Evolutionary conservation across 768 basidiomycete genomes (phyloP).

Genomic region (Agaricus subrufescens): DNA sequence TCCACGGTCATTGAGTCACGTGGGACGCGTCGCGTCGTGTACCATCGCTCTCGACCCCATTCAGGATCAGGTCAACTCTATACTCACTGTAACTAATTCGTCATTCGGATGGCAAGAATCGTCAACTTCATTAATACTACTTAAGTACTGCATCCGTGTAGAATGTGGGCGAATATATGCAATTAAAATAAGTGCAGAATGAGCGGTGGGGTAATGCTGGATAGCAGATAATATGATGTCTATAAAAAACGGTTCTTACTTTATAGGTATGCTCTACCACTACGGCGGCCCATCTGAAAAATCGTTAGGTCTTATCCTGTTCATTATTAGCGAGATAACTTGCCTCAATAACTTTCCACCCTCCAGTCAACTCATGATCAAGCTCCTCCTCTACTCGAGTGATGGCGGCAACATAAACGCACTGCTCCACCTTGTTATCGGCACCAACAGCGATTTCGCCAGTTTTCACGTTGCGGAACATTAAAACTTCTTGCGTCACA

Average conservation of each 20-base stretch:
- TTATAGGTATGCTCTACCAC: conserved; percentile 42
- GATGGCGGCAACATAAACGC: conserved; percentile 87
- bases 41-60: not conserved
- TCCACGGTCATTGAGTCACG: conserved; percentile 16
- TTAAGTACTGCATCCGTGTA: conserved; percentile 1
- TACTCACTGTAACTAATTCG: not conserved
- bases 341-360: conserved; percentile 98
- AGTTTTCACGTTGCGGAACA: conserved; percentile 88
- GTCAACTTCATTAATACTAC: not conserved
- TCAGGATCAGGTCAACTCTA: not conserved
- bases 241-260: conserved; percentile 19
- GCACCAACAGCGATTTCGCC: conserved; percentile 84
- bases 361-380: conserved; percentile 89
- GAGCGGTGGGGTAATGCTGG: conserved; percentile 24
- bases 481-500: conserved; percentile 87
- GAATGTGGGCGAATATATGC: conserved; percentile 5
- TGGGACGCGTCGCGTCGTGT: not conserved
- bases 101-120: not conserved
- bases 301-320: conserved; percentile 1
- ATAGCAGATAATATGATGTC: conserved; percentile 14
- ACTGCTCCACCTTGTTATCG: conserved; percentile 89
- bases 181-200: conserved; percentile 7
- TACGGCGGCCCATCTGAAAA: conserved; percentile 37
- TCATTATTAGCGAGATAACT: conserved; percentile 15
- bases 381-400: conserved; percentile 87